phyloP scores from a whole-genome alignment of 2,329 filamentous ascomycete genomes.

The Microdochium bolleyi region DNA sequence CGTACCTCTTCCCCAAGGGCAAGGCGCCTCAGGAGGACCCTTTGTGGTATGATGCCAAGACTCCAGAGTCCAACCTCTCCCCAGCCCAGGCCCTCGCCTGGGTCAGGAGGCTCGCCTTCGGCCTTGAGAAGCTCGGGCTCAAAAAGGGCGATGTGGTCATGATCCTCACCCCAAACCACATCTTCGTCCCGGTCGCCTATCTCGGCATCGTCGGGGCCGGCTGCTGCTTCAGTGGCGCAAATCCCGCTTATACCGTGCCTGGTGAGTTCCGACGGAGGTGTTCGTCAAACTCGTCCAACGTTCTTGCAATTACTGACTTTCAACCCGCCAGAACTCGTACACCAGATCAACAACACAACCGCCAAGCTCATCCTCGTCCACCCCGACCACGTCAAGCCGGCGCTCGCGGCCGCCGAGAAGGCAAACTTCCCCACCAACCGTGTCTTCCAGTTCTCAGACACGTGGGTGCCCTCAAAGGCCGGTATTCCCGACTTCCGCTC shows the following conservation, averaged over 20 bases:
- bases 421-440: constrained; percentile 26
- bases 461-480: constrained; percentile 14
- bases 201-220: constrained; percentile 44
- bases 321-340: constrained; percentile 32
- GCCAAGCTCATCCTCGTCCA: constrained; percentile 22
- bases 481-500: constrained; percentile 32
- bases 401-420: not conserved
- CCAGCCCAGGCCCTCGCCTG: constrained; percentile 38
- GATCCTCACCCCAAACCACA: constrained; percentile 45
- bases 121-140: constrained; percentile 36
- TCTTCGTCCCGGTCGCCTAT: constrained; percentile 46
- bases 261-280: constrained; percentile 20
- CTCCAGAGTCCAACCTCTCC: constrained; percentile 34
- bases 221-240: constrained; percentile 45
- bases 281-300: too few species aligned
- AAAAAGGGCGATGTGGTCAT: constrained; percentile 41
- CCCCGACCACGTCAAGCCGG: not conserved
- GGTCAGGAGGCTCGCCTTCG: constrained; percentile 41
- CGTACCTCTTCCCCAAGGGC: constrained; percentile 23
- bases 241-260: constrained; percentile 40
- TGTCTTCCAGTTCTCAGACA: constrained; percentile 35
- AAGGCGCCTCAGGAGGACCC: constrained; percentile 31
- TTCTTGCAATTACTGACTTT: constrained; percentile 1
- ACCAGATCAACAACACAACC: constrained; percentile 42
- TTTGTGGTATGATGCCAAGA: constrained; percentile 44